These are phyloP conservation scores for Colletotrichum australisinense DNA, from an alignment of 2,329 filamentous ascomycete species.

Conservation along the genomic window DNA sequence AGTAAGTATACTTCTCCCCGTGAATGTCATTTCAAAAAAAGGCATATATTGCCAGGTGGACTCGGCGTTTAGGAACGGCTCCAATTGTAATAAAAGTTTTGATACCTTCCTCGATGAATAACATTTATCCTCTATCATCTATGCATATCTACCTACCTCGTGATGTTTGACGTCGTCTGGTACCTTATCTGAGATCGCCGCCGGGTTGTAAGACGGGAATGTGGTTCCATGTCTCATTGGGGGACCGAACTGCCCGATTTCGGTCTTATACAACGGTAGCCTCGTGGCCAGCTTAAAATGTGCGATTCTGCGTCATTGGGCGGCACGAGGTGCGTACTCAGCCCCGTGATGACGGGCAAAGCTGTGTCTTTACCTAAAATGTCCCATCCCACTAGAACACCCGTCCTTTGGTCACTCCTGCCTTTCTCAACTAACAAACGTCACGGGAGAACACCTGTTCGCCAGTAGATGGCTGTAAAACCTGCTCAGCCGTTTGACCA, in stretches of 20 bases:
- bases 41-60: conserved; percentile 17
- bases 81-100: conserved; percentile 34
- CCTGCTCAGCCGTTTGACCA: conserved; percentile 10
- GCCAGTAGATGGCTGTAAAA: background rate
- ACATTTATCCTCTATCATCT: background rate
- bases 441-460: conserved; percentile 25
- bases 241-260: background rate
- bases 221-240: background rate
- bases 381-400: conserved; percentile 4
- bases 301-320: conserved; percentile 20
- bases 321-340: conserved; percentile 22
- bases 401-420: conserved; percentile 5
- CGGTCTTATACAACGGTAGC: conserved; percentile 47
- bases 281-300: conserved; percentile 46
- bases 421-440: conserved; percentile 6
- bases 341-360: conserved; percentile 29
- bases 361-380: background rate
- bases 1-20: conserved; percentile 38
- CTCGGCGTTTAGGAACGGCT: conserved; percentile 30
- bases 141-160: background rate
- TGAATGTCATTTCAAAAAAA: conserved; percentile 30
- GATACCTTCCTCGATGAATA: conserved; percentile 1
- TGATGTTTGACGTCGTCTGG: background rate
- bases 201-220: background rate
- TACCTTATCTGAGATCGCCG: background rate